A percentile compares a stretch with the other conserved stretches of the same genome.
phyloP scores from a whole-genome alignment of 805 yeast genomes.

The Kockiozyma suomiensis region DNA sequence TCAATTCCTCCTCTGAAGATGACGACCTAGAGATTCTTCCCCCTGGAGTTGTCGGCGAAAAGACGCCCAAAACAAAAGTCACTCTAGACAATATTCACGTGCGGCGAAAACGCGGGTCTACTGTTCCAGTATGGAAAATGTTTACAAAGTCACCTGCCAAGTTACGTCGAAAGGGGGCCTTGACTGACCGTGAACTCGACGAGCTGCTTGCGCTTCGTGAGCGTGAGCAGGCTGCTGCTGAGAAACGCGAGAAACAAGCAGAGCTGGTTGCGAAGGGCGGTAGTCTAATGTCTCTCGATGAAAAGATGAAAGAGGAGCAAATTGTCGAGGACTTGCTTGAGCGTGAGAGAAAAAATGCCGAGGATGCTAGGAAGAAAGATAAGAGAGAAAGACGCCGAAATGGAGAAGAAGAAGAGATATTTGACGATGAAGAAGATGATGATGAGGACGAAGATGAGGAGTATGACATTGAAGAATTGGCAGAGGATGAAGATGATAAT shows the following conservation, averaged over 20 bases:
- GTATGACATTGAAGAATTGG: constrained; percentile 16
- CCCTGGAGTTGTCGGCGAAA: constrained; percentile 1
- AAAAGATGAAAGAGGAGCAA: constrained; percentile 26
- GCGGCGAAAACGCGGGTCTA: not conserved
- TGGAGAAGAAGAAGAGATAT: constrained; percentile 20
- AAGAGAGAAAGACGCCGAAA: constrained; percentile 7
- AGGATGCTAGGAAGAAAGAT: constrained; percentile 16
- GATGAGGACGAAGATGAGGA: constrained; percentile 27
- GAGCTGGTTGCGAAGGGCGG: constrained; percentile 21
- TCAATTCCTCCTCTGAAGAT: not conserved
- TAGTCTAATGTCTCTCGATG: constrained; percentile 14
- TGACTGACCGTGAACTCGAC: constrained; percentile 17
- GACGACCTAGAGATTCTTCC: constrained; percentile 20
- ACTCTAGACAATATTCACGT: constrained; percentile 16
- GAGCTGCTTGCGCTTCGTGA: constrained; percentile 3
- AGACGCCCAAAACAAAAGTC: not conserved
- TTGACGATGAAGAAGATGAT: constrained; percentile 19
- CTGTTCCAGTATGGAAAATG: constrained; percentile 1
- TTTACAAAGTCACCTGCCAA: constrained; percentile 5
- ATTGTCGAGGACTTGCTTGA: constrained; percentile 29
- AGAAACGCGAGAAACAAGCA: constrained; percentile 6
- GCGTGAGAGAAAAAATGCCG: constrained; percentile 28
- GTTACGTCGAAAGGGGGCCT: constrained; percentile 4
- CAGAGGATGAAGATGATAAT: constrained; percentile 13
- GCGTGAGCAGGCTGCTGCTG: constrained; percentile 20